These are phyloP conservation scores for Thymus mandschuricus DNA, from an alignment of 257 asterid genomes.

Conservation along the genomic window DNA sequence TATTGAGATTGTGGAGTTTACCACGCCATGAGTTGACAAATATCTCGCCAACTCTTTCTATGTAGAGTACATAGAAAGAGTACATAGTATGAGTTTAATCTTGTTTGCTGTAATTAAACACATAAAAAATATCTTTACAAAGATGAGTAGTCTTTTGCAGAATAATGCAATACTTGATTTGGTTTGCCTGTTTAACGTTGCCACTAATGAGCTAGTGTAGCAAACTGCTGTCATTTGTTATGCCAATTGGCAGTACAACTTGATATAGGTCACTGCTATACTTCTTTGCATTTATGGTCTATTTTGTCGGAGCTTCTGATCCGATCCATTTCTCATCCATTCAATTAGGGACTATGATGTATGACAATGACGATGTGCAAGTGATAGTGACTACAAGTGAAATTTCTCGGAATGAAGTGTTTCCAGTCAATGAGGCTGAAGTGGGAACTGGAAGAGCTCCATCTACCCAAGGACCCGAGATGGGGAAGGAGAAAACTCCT, in stretches of 20 bases:
- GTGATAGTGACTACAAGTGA: constrained; percentile 79
- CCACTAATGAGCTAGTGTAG: background rate
- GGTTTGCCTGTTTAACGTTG: background rate
- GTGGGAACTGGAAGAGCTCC: constrained; percentile 30
- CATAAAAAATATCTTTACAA: background rate
- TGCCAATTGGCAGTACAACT: too few species aligned
- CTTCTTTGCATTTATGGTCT: too few species aligned
- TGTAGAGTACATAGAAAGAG: too few species aligned
- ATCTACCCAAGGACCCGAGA: constrained; percentile 36
- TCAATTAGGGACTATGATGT: constrained; percentile 57
- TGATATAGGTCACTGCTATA: background rate
- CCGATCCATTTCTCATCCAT: constrained; percentile 23
- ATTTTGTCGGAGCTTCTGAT: background rate
- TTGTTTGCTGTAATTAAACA: background rate
- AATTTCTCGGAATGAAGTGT: constrained; percentile 60
- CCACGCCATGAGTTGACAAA: background rate
- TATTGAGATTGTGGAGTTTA: background rate
- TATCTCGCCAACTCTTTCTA: background rate
- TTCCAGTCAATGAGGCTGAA: constrained; percentile 33
- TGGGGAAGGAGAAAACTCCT: constrained; percentile 46
- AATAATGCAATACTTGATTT: background rate
- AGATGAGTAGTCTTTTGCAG: background rate
- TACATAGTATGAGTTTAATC: background rate
- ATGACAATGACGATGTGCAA: constrained; percentile 74
- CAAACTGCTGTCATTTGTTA: background rate